Base-by-base conservation (phyloP, 78 protist species). In the Cavenderia fasciculata region DNA sequence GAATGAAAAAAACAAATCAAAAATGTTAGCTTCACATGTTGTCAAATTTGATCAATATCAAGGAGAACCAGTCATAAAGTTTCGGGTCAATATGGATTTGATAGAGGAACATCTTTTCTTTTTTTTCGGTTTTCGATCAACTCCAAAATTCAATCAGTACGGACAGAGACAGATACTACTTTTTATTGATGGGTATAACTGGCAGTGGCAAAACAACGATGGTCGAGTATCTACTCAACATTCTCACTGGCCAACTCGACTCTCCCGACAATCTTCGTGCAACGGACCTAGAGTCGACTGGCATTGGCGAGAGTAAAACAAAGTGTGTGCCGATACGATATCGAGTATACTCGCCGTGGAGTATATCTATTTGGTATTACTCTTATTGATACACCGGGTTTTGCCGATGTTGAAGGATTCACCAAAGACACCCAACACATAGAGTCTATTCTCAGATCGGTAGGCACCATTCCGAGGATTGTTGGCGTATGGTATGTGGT, bases 331-430 rank as follows among this genome's bases (percentile, higher is more conserved):
- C 49, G 70, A 38, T 62, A 62, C 21, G 70, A 62, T 27, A 62
- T 62, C 21, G 47, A 38, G 38, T 62, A 62, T 10, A 8, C 4
- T 0, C 38, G 1, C 21, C 16, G 21, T 19, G 21, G 21, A 21
- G 6, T n/a, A 10, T 38, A 34, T 43, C 33, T 36, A 23, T 62
- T 62, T 62, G 70, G 70, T 36, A 65, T 65, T n/a, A 65, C 73
- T 25, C 27, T 65, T 41, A 40, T 65, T 66, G 74, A 68, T 27
- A 68, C 74, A 29, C 74, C 74, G 16, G 74, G 74, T 16, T 68
- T 68, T 41, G 52, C 52, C 0, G 56, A 68, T 68, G 10, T 49
- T 8, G 59, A 25, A 2, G 74, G 52, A 43, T 11, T 18, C 10
- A 6, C 23, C 8, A 16, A 68, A 43, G 59, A 68, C 43, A 11